Percentiles rank a stretch among this genome's conserved stretches.
Evolutionary conservation across 139 green algal genomes (phyloP).

Genomic region (Auxenochlorella pyrenoidosa): DNA sequence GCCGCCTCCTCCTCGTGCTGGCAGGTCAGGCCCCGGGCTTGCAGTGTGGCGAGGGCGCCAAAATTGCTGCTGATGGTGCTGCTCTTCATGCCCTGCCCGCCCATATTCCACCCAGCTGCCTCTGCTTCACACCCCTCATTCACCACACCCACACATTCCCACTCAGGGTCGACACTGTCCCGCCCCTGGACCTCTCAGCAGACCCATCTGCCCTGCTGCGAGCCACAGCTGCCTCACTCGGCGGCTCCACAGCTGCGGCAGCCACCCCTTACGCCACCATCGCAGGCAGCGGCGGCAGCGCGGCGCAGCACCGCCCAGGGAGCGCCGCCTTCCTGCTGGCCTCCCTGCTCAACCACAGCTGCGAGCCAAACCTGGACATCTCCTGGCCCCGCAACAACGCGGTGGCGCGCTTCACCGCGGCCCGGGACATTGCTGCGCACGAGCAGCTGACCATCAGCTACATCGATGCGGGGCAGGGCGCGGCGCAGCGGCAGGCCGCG

Average conservation of each 20-base stretch:
- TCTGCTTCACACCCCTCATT: too few relatives aligned
- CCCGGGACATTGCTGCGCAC: constrained; percentile 40
- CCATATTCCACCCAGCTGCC: too few relatives aligned
- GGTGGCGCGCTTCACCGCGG: constrained; percentile 36
- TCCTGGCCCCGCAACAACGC: constrained; percentile 59
- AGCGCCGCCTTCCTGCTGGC: constrained; percentile 66
- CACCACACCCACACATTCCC: too few relatives aligned
- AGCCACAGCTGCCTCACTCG: constrained; percentile 6
- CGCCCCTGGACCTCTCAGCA: not conserved
- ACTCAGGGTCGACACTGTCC: constrained; percentile 51
- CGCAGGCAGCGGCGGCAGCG: not conserved
- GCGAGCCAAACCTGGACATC: constrained; percentile 63
- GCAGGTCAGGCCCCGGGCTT: too few relatives aligned
- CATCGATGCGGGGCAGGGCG: constrained; percentile 46
- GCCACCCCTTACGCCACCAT: not conserved
- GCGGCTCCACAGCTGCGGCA: not conserved
- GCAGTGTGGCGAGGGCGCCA: too few relatives aligned
- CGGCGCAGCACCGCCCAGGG: constrained; percentile 37
- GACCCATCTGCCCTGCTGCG: constrained; percentile 31
- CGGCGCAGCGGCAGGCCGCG: constrained; percentile 28
- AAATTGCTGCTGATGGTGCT: too few relatives aligned
- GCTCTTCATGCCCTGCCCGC: too few relatives aligned
- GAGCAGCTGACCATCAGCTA: constrained; percentile 71
- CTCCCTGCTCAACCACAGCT: constrained; percentile 75
- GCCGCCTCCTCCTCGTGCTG: too few relatives aligned